Evolutionary conservation across 2,329 filamentous ascomycete genomes (phyloP).

Genomic region (Metarhizium brunneum): DNA sequence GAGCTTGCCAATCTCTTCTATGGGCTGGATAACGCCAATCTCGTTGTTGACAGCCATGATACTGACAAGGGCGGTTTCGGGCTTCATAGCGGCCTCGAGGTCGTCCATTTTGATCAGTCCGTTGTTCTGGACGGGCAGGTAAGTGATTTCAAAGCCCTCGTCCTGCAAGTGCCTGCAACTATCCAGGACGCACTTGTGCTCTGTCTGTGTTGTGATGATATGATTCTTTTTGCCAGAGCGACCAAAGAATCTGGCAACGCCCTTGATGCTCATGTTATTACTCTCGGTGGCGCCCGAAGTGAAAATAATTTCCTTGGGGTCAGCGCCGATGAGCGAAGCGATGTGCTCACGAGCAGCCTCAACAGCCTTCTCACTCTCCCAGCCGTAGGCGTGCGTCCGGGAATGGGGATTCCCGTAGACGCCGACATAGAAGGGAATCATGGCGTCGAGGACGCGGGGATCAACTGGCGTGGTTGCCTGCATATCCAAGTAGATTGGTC

Average conservation of each 20-base stretch:
- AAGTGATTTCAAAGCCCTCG: constrained; percentile 95
- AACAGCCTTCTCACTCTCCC: constrained; percentile 93
- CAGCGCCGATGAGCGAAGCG: constrained; percentile 80
- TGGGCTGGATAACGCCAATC: constrained; percentile 96
- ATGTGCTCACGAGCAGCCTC: constrained; percentile 80
- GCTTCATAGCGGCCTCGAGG: constrained; percentile 79
- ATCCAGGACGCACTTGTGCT: constrained; percentile 98
- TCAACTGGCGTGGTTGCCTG: constrained; percentile 95
- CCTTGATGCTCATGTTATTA: constrained; percentile 99
- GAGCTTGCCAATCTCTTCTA: constrained; percentile 86
- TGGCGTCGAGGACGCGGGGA: constrained; percentile 87
- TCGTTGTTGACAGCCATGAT: constrained; percentile 99
- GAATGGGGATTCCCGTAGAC: constrained; percentile 97
- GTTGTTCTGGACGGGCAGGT: constrained; percentile 78
- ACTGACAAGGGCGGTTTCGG: constrained; percentile 85
- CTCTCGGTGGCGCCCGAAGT: constrained; percentile 97
- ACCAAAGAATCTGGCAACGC: constrained; percentile 91
- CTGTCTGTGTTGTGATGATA: constrained; percentile 93
- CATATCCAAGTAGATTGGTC: constrained; percentile 97
- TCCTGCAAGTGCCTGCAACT: constrained; percentile 95
- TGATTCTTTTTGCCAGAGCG: constrained; percentile 94
- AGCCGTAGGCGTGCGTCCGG: constrained; percentile 93
- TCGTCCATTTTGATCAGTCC: constrained; percentile 80
- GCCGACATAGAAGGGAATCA: constrained; percentile 90
- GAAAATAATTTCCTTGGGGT: constrained; percentile 97